phyloP scores from a whole-genome alignment of 495 filamentous ascomycete genomes.

The Cladorrhinum samala region DNA sequence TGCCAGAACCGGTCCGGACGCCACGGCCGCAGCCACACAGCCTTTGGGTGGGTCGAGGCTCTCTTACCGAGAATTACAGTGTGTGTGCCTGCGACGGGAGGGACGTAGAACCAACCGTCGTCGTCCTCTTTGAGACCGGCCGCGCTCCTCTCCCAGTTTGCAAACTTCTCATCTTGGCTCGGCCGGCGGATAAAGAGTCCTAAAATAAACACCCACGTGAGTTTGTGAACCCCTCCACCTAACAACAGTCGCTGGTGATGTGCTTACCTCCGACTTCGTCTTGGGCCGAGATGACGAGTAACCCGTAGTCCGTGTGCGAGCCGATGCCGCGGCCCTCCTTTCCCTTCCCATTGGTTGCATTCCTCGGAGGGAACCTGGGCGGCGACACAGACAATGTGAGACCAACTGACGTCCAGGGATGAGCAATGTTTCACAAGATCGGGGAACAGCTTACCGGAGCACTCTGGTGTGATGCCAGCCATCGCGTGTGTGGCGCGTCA shows the following conservation, averaged over 20 bases:
- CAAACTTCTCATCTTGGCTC: conserved; percentile 28
- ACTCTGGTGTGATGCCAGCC: conserved; percentile 44
- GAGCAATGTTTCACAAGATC: background rate
- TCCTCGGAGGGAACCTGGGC: conserved; percentile 32
- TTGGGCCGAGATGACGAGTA: conserved; percentile 40
- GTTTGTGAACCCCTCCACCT: background rate
- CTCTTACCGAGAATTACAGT: conserved; percentile 40
- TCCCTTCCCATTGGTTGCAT: conserved; percentile 39
- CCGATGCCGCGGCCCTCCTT: conserved; percentile 41
- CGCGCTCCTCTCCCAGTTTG: conserved; percentile 40
- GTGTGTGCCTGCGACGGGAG: conserved; percentile 31
- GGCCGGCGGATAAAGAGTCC: conserved; percentile 39
- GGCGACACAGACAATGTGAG: conserved; percentile 1
- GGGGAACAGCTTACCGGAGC: conserved; percentile 23
- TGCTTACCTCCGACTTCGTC: conserved; percentile 38
- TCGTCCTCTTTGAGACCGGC: conserved; percentile 38
- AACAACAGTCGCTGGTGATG: background rate
- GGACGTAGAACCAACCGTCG: conserved; percentile 38
- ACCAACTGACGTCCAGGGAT: background rate
- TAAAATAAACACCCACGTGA: background rate
- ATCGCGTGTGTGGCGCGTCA: conserved; percentile 34
- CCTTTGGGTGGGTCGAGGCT: background rate
- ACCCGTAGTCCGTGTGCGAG: conserved; percentile 42
- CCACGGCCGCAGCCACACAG: background rate
- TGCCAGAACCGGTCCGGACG: background rate